A percentile compares a stretch with the other conserved stretches of the same genome.
phyloP scores from a whole-genome alignment of 1,284 basidiomycete species.

The Omphalotus olearius region DNA sequence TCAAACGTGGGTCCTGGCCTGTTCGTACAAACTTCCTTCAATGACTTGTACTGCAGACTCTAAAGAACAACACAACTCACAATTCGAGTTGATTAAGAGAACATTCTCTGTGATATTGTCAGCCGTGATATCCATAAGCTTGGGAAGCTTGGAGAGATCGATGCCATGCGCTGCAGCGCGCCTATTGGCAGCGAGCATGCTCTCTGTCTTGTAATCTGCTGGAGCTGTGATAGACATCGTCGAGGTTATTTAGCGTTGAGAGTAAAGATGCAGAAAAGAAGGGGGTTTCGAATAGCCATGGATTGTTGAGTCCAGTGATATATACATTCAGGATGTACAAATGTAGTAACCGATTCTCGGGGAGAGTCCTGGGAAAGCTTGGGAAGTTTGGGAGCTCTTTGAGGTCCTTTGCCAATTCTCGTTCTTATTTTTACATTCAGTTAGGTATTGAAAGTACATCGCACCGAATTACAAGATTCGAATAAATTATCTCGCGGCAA shows the following conservation, averaged over 20 bases:
- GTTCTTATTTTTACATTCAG: no score
- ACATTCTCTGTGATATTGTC: conserved; percentile 38
- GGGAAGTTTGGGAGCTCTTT: no score
- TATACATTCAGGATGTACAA: no score
- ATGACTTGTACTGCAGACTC: neutral
- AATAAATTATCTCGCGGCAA: no score
- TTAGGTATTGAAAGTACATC: no score
- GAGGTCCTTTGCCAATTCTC: no score
- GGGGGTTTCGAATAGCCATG: no score
- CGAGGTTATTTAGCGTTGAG: neutral
- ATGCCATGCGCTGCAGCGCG: conserved; percentile 29
- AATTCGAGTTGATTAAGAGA: conserved; percentile 33
- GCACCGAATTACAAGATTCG: no score
- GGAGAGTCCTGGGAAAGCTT: no score
- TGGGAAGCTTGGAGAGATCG: conserved; percentile 34
- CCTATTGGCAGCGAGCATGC: conserved; percentile 21
- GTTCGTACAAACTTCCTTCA: neutral
- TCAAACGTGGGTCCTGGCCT: conserved; percentile 38
- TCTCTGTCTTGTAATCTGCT: conserved; percentile 12
- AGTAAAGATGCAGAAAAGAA: no score
- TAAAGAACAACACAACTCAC: conserved; percentile 21
- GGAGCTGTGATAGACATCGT: conserved; percentile 4
- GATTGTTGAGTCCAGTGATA: no score
- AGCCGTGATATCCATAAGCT: conserved; percentile 34
- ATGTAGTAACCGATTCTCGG: no score